phyloP scores from a whole-genome alignment of 495 filamentous ascomycete genomes.

The Aspergillus carlsbadensis region DNA sequence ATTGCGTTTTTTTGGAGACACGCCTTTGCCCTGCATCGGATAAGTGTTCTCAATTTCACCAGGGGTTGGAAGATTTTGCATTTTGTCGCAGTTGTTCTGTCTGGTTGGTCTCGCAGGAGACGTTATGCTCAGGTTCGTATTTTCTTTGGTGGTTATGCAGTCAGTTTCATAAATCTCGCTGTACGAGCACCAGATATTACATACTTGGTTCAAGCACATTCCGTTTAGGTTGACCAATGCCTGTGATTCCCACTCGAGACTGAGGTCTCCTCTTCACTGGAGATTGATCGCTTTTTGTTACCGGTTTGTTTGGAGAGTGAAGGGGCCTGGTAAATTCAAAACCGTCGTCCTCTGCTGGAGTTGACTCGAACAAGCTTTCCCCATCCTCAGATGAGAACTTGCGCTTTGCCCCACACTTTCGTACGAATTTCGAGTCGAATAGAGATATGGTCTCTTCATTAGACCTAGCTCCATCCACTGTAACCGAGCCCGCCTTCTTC shows the following conservation, averaged over 20 bases:
- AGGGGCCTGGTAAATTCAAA: slow-evolving; percentile 49
- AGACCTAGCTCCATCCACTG: slow-evolving; percentile 36
- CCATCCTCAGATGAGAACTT: slow-evolving; percentile 61
- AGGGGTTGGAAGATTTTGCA: neutral
- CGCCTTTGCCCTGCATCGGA: neutral
- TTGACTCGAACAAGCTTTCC: slow-evolving; percentile 25
- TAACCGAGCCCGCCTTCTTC: slow-evolving; percentile 49
- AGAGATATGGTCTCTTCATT: neutral
- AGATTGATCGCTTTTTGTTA: slow-evolving; percentile 15
- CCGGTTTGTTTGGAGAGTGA: slow-evolving; percentile 14
- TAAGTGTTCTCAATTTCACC: neutral
- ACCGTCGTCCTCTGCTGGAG: slow-evolving; percentile 36
- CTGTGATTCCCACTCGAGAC: slow-evolving; percentile 14
- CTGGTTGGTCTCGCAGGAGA: slow-evolving; percentile 29
- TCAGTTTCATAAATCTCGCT: neutral
- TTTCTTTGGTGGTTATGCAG: slow-evolving; percentile 46
- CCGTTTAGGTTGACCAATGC: slow-evolving; percentile 29
- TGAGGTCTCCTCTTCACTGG: slow-evolving; percentile 23
- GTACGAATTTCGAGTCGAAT: slow-evolving; percentile 2
- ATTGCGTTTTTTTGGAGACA: neutral
- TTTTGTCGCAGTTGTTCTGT: neutral
- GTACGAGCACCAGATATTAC: slow-evolving; percentile 19
- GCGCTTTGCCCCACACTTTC: slow-evolving; percentile 57
- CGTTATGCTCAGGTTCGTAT: slow-evolving; percentile 45
- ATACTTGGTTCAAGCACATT: slow-evolving; percentile 62